Conservation (phyloP, 345 rosid genomes). For the Chamaenerion angustifolium region DNA sequence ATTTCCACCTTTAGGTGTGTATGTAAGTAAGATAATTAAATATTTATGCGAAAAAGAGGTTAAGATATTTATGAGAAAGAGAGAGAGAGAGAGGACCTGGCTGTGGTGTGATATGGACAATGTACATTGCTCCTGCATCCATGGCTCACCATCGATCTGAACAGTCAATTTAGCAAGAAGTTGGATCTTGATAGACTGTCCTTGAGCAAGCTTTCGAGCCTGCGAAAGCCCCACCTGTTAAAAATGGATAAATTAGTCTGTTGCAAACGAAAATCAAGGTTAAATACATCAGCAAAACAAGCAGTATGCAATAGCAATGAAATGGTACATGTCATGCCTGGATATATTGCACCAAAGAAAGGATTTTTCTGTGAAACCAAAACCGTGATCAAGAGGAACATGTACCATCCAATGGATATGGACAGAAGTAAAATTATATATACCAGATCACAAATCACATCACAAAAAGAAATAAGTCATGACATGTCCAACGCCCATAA, state of each 20-base stretch:
- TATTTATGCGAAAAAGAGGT: neutral
- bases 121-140: constrained; percentile 81
- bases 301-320: too few relatives aligned
- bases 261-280: neutral
- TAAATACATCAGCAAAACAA: neutral
- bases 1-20: too few relatives aligned
- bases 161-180: constrained; percentile 72
- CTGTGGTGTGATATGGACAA: constrained; percentile 76
- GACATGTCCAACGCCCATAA: neutral
- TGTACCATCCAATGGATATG: too few relatives aligned
- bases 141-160: constrained; percentile 95
- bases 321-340: too few relatives aligned
- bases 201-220: constrained; percentile 95
- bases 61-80: constrained; percentile 7
- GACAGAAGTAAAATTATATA: too few relatives aligned
- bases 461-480: neutral
- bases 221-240: constrained; percentile 84
- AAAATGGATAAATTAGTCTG: neutral
- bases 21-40: too few relatives aligned
- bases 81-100: constrained; percentile 44
- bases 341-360: too few relatives aligned
- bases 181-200: constrained; percentile 73
- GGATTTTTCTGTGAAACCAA: too few relatives aligned
- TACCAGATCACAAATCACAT: neutral
- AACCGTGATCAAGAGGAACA: too few relatives aligned